phyloP scores from a whole-genome alignment of 192 early-diverging fungal species.

The Umbelopsis ramanniana region DNA sequence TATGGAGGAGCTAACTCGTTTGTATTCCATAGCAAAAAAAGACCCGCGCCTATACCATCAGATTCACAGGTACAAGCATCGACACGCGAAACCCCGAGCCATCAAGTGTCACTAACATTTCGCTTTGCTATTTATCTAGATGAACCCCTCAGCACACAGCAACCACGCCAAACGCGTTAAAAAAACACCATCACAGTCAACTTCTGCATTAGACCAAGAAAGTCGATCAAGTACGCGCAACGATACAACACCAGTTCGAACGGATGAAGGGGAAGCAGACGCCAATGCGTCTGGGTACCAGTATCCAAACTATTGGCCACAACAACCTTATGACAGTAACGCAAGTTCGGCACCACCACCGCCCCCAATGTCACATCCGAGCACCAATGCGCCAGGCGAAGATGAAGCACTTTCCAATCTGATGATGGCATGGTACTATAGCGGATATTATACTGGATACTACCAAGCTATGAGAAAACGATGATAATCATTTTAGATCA shows the following conservation, averaged over 20 bases:
- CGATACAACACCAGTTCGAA: background rate
- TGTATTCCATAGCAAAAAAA: background rate
- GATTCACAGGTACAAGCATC: background rate
- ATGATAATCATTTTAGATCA: background rate
- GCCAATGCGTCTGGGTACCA: background rate
- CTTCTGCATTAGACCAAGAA: background rate
- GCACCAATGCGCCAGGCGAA: slow-evolving; percentile 25
- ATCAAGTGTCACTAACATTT: no score
- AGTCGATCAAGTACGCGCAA: background rate
- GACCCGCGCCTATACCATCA: background rate
- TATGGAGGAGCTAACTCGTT: background rate
- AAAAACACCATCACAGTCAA: background rate
- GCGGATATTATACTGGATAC: slow-evolving; percentile 75
- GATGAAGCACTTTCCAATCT: slow-evolving; percentile 66
- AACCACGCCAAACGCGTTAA: background rate
- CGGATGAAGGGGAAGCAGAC: background rate
- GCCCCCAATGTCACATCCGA: background rate
- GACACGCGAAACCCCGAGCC: background rate
- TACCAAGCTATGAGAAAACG: slow-evolving; percentile 54
- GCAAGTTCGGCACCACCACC: slow-evolving; percentile 3
- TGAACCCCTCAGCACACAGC: background rate
- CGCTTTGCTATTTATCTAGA: background rate
- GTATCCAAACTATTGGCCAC: background rate
- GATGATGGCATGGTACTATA: slow-evolving; percentile 78
- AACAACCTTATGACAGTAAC: background rate